phyloP scores from a whole-genome alignment of 306 rosid species.

The Vigna hirtella region DNA sequence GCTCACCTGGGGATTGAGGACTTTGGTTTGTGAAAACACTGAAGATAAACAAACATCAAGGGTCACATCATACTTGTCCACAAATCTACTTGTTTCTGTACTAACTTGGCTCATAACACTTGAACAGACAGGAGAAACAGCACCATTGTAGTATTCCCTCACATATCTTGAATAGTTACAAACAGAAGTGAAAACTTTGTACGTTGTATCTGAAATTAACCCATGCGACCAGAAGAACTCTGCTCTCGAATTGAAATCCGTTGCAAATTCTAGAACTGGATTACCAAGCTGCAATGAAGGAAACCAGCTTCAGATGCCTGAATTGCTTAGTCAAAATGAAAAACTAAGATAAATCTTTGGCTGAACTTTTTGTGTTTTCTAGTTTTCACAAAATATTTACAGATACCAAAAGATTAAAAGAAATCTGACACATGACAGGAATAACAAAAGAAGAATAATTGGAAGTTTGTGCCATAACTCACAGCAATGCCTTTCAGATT shows the following conservation, averaged over 20 bases:
- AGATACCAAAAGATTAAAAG: not conserved
- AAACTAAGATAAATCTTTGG: not conserved
- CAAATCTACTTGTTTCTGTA: constrained; percentile 77
- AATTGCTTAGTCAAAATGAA: not conserved
- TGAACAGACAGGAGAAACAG: constrained; percentile 62
- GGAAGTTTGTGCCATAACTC: constrained; percentile 50
- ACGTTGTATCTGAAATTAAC: constrained; percentile 55
- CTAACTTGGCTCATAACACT: constrained; percentile 73
- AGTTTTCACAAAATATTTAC: constrained; percentile 20
- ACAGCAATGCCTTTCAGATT: constrained; percentile 80
- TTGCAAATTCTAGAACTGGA: constrained; percentile 57
- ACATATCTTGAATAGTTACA: constrained; percentile 63
- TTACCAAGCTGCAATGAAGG: constrained; percentile 57
- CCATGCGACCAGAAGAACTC: constrained; percentile 69
- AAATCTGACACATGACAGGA: constrained; percentile 36
- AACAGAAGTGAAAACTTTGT: constrained; percentile 52
- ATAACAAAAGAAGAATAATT: constrained; percentile 47
- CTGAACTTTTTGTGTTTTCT: not conserved
- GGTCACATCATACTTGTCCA: constrained; percentile 82
- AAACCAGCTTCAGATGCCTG: constrained; percentile 21
- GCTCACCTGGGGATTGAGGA: constrained; percentile 64
- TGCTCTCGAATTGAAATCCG: constrained; percentile 60
- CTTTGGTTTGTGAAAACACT: constrained; percentile 67
- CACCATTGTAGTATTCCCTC: constrained; percentile 51
- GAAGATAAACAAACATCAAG: constrained; percentile 83